These are phyloP conservation scores for Aspergillus vadensis DNA, from an alignment of 2,329 filamentous ascomycete genomes.

Conservation along the genomic window DNA sequence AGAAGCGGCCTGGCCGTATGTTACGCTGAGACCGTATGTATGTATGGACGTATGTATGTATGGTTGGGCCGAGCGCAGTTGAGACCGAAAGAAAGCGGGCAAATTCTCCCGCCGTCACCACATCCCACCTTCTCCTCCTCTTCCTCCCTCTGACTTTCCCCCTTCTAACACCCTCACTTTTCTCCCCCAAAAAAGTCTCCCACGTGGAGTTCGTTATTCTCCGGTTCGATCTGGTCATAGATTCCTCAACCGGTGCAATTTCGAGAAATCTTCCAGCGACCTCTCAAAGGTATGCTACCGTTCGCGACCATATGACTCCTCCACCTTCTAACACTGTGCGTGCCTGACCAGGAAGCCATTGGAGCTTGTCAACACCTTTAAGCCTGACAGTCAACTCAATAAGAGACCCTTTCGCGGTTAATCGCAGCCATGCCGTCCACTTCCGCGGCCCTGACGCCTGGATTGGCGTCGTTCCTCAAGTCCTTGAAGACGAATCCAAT, in stretches of 20 bases:
- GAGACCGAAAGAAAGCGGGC: slow-evolving; percentile 17
- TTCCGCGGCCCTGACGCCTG: slow-evolving; percentile 65
- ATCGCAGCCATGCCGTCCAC: slow-evolving; percentile 57
- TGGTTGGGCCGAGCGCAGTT: slow-evolving; percentile 20
- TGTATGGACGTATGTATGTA: slow-evolving; percentile 4
- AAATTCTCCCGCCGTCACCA: slow-evolving; percentile 22
- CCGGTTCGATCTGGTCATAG: not conserved
- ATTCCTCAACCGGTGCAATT: not conserved
- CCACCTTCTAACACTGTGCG: slow-evolving; percentile 1
- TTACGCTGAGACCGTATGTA: not conserved
- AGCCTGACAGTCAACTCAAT: not conserved
- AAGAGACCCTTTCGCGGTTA: not conserved
- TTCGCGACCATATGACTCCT: slow-evolving; percentile 3
- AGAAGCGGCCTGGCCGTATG: slow-evolving; percentile 2
- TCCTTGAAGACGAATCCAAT: slow-evolving; percentile 73
- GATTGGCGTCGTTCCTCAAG: slow-evolving; percentile 75
- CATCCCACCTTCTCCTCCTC: slow-evolving; percentile 19
- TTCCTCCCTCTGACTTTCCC: slow-evolving; percentile 9
- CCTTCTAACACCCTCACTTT: not conserved
- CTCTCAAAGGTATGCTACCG: not conserved
- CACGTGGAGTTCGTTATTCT: not conserved
- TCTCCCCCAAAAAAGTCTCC: not conserved
- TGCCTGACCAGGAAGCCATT: slow-evolving; percentile 3
- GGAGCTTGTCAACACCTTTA: slow-evolving; percentile 6
- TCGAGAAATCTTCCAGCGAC: not conserved